phyloP scores from a whole-genome alignment of 2,329 filamentous ascomycete genomes.

The Sarocladiaceae sp. region DNA sequence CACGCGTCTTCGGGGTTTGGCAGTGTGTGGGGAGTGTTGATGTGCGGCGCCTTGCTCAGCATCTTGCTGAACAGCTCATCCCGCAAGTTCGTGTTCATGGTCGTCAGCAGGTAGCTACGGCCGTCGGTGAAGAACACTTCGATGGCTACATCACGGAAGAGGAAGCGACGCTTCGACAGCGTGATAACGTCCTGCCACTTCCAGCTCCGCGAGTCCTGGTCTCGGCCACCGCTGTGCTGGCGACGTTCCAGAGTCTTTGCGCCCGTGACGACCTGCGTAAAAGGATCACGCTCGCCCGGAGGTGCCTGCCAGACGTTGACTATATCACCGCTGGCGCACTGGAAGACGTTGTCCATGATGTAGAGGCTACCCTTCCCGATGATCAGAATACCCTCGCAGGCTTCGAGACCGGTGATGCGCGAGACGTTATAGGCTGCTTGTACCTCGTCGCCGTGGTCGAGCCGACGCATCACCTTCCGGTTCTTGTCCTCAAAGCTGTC shows the following conservation, averaged over 20 bases:
- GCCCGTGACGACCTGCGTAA: slow-evolving; percentile 85
- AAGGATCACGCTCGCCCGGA: slow-evolving; percentile 86
- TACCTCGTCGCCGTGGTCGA: slow-evolving; percentile 86
- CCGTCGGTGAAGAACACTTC: slow-evolving; percentile 98
- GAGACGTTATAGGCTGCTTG: slow-evolving; percentile 95
- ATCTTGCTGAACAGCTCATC: slow-evolving; percentile 81
- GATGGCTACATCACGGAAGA: slow-evolving; percentile 94
- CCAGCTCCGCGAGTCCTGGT: slow-evolving; percentile 87
- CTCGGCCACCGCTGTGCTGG: slow-evolving; percentile 48
- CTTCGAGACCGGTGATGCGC: slow-evolving; percentile 87
- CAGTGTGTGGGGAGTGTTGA: slow-evolving; percentile 63
- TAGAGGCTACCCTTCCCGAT: slow-evolving; percentile 90
- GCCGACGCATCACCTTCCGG: slow-evolving; percentile 90
- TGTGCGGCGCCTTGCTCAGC: slow-evolving; percentile 73
- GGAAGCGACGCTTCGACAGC: slow-evolving; percentile 89
- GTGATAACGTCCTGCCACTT: slow-evolving; percentile 92
- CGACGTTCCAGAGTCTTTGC: slow-evolving; percentile 58
- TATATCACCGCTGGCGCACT: slow-evolving; percentile 91
- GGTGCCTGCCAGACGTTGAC: slow-evolving; percentile 95
- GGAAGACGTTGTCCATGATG: slow-evolving; percentile 94
- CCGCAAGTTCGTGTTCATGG: slow-evolving; percentile 66
- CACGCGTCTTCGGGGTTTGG: slow-evolving; percentile 83
- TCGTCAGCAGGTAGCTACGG: slow-evolving; percentile 87
- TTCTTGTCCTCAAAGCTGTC: slow-evolving; percentile 95
- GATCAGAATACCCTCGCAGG: slow-evolving; percentile 88